Evolutionary conservation across 73 alveolate genomes (phyloP).

Genomic region (Stentor coeruleus): DNA sequence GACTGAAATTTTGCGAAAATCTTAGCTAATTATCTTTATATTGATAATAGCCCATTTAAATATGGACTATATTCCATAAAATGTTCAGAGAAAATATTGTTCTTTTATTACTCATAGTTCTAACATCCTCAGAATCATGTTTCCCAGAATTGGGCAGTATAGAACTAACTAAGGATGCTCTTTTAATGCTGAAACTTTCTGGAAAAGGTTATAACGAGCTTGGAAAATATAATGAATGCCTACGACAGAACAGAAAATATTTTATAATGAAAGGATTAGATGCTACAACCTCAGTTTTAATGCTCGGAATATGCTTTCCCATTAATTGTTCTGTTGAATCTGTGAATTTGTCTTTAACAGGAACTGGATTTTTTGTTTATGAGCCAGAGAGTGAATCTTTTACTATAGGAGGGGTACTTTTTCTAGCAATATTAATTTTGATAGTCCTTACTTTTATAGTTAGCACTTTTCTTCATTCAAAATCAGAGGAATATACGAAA

Average conservation of each 20-base stretch:
- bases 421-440: neutral
- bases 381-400: neutral
- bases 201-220: neutral
- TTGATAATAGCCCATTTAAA: too few relatives aligned
- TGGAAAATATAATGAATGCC: neutral
- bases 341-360: neutral
- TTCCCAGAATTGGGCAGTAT: too few relatives aligned
- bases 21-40: too few relatives aligned
- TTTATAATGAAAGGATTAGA: too few relatives aligned
- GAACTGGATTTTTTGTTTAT: neutral
- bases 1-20: too few relatives aligned
- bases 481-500: neutral
- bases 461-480: neutral
- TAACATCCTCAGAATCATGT: too few relatives aligned
- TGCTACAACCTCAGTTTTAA: neutral
- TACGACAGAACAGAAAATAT: neutral
- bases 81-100: too few relatives aligned
- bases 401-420: neutral
- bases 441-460: neutral
- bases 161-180: too few relatives aligned
- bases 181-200: neutral
- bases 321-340: neutral
- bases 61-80: too few relatives aligned
- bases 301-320: neutral
- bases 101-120: too few relatives aligned